Evolutionary conservation across 2,329 filamentous ascomycete genomes (phyloP).

Genomic region (Tolypocladium tropicale): DNA sequence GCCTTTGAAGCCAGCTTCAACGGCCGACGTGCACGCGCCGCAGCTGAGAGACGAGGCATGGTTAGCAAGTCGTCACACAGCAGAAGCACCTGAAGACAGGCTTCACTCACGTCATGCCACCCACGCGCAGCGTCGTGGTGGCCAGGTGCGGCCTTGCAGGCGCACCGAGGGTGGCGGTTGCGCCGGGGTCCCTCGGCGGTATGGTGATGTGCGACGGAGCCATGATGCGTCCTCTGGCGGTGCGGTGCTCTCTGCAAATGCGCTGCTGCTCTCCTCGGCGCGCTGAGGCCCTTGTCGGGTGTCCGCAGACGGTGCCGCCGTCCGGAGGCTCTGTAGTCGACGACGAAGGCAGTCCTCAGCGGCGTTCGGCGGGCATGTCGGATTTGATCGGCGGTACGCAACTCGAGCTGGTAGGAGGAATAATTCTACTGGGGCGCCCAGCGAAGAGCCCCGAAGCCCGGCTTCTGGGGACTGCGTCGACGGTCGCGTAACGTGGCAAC

Average conservation of each 20-base stretch:
- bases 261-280: not conserved
- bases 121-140: constrained; percentile 82
- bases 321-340: not conserved
- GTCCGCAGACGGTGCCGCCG: not conserved
- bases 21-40: constrained; percentile 89
- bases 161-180: constrained; percentile 8
- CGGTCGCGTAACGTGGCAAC: not conserved
- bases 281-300: not conserved
- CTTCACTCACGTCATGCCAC: constrained; percentile 65
- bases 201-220: constrained; percentile 40
- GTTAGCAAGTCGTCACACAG: constrained; percentile 15
- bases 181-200: constrained; percentile 27
- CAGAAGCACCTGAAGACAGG: not conserved
- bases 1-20: constrained; percentile 81
- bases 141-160: constrained; percentile 55
- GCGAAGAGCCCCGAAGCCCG: not conserved
- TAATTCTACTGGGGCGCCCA: not conserved
- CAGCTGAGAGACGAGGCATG: constrained; percentile 52
- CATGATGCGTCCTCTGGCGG: constrained; percentile 24
- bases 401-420: not conserved
- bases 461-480: not conserved
- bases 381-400: not conserved
- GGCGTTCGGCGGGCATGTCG: not conserved
- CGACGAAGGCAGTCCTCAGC: not conserved
- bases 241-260: not conserved